Percentiles rank a stretch among this genome's conserved stretches.
Evolutionary conservation across 768 basidiomycete species (phyloP).

Genomic region (Boletus rex-veris): DNA sequence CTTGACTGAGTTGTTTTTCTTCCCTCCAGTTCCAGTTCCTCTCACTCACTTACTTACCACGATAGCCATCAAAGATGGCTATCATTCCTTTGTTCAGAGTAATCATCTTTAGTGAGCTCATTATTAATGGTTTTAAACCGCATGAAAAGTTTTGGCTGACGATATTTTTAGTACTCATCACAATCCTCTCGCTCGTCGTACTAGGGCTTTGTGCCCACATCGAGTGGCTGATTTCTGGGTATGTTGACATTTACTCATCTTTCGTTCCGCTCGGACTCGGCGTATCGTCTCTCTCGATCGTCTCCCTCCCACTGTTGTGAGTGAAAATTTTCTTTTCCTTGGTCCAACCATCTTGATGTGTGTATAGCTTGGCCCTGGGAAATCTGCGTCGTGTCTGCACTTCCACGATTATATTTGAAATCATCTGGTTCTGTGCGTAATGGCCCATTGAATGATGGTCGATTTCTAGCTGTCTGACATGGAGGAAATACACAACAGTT

Average conservation of each 20-base stretch:
- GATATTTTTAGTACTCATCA: conserved; percentile 8
- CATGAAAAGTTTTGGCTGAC: neutral
- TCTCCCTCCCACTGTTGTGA: conserved; percentile 27
- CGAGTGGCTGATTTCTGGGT: conserved; percentile 9
- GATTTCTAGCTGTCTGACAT: neutral
- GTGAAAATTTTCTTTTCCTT: neutral
- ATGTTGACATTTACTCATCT: neutral
- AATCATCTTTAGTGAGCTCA: conserved; percentile 20
- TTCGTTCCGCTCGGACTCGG: conserved; percentile 21
- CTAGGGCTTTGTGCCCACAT: conserved; percentile 24
- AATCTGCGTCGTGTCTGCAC: conserved; percentile 11
- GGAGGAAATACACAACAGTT: conserved; percentile 6
- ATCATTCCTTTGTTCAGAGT: conserved; percentile 25
- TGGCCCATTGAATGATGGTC: no score
- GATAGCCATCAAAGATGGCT: conserved; percentile 13
- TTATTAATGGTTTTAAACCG: neutral
- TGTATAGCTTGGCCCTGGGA: conserved; percentile 17
- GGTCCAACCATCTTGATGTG: neutral
- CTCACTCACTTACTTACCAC: neutral
- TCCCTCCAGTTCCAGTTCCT: neutral
- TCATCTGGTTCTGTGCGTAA: conserved; percentile 26
- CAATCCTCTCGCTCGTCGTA: conserved; percentile 16
- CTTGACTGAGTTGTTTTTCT: neutral
- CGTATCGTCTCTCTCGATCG: conserved; percentile 11
- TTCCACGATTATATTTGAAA: conserved; percentile 24